phyloP scores from a whole-genome alignment of 75 land plant species.

The Pinus albicaulis region DNA sequence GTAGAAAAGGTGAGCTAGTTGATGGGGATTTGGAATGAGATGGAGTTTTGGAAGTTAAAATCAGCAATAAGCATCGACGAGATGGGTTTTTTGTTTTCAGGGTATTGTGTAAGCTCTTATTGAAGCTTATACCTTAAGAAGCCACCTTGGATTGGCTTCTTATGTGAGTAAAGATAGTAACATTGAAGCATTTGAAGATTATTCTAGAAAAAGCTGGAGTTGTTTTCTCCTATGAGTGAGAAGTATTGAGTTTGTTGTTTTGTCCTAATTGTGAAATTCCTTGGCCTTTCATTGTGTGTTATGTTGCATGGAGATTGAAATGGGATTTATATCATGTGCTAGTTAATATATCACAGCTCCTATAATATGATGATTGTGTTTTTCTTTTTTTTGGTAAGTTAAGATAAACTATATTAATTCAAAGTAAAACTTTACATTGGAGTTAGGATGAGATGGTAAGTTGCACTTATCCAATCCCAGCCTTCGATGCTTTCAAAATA shows the following conservation, averaged over 20 bases:
- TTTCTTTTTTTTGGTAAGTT: no score
- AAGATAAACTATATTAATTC: no score
- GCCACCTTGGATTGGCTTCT: constrained; percentile 73
- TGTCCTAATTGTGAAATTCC: background rate
- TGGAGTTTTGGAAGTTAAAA: constrained; percentile 93
- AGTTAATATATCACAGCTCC: no score
- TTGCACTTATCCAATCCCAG: no score
- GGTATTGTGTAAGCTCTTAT: constrained; percentile 94
- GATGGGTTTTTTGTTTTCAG: constrained; percentile 96
- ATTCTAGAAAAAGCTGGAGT: constrained; percentile 99
- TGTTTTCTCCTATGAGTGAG: constrained; percentile 93
- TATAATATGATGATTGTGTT: no score
- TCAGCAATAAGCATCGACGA: constrained; percentile 87
- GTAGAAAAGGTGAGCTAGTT: constrained; percentile 81
- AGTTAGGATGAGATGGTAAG: no score
- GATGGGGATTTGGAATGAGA: constrained; percentile 77
- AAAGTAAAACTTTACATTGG: no score
- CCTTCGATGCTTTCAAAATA: no score
- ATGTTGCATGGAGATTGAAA: background rate
- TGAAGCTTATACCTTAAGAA: constrained; percentile 94
- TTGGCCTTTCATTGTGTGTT: constrained; percentile 1
- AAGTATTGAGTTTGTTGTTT: background rate
- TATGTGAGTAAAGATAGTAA: constrained; percentile 92
- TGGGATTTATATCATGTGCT: background rate
- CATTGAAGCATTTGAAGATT: constrained; percentile 95